A percentile compares a stretch with the other conserved stretches of the same genome.
Conservation (phyloP, 371 early-diverging fungal species). For the Actinomucor elegans region DNA sequence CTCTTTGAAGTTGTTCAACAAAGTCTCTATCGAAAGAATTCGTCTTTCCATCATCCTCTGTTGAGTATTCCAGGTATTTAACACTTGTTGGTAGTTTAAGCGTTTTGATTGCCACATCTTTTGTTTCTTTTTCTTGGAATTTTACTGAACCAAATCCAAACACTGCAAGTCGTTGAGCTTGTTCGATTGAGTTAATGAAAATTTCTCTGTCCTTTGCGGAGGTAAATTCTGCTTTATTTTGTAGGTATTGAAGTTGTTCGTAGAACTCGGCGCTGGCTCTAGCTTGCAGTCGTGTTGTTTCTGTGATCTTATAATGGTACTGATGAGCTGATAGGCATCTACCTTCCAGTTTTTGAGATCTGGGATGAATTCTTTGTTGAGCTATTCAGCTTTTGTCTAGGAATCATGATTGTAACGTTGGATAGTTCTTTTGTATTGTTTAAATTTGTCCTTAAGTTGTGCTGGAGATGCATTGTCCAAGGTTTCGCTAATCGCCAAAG, state of each 20-base stretch:
- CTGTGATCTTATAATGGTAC: slow-evolving; percentile 7
- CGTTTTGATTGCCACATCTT: neutral
- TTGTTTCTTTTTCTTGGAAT: slow-evolving; percentile 6
- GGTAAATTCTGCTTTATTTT: neutral
- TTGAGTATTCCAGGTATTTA: neutral
- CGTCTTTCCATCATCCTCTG: neutral
- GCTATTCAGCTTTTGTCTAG: neutral
- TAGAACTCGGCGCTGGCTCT: no score
- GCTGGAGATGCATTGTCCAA: no score
- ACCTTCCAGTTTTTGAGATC: neutral
- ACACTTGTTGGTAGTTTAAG: slow-evolving; percentile 4
- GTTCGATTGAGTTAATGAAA: neutral
- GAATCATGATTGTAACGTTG: no score
- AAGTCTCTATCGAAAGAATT: neutral
- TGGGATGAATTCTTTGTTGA: slow-evolving; percentile 6
- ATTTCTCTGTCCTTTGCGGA: neutral
- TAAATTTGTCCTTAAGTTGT: no score
- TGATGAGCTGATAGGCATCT: slow-evolving; percentile 1
- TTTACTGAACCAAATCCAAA: slow-evolving; percentile 1
- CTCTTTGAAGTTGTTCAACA: no score
- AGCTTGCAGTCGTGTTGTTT: no score
- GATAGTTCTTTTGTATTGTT: no score
- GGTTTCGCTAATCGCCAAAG: no score
- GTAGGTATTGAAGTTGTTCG: no score
- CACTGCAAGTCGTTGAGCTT: slow-evolving; percentile 1